These are phyloP conservation scores for Alternaria sp. DNA, from an alignment of 2,329 filamentous ascomycete species.

Conservation along the genomic window DNA sequence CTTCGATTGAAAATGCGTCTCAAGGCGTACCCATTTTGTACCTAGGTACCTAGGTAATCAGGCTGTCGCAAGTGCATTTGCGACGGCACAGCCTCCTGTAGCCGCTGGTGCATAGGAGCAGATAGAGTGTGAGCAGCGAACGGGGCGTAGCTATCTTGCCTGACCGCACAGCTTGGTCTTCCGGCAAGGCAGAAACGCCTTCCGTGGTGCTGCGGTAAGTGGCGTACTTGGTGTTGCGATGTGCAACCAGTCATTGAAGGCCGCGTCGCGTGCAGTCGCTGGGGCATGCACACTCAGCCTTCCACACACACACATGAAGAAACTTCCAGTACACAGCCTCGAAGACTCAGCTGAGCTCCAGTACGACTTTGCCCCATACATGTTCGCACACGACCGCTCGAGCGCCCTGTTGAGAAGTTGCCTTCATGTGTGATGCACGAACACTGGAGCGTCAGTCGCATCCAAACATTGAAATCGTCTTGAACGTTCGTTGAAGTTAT, in stretches of 20 bases:
- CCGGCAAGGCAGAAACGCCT: not conserved
- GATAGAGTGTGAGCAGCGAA: not conserved
- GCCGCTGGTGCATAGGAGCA: not conserved
- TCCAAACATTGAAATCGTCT: too few species aligned
- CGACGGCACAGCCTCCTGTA: not conserved
- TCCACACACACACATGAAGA: not conserved
- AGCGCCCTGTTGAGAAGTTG: too few species aligned
- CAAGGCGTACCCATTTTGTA: not conserved
- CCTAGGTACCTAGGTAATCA: not conserved
- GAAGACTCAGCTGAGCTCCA: not conserved
- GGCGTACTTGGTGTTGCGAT: not conserved
- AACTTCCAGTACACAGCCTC: not conserved
- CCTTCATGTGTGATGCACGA: too few species aligned
- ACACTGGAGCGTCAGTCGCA: too few species aligned
- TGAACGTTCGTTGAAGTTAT: too few species aligned
- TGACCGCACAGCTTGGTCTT: too few species aligned
- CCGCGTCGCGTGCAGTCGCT: not conserved
- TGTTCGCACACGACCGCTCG: not conserved
- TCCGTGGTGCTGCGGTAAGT: not conserved
- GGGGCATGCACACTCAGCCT: not conserved
- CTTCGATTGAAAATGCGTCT: too few species aligned
- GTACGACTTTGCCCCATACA: not conserved
- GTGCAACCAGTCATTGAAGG: not conserved
- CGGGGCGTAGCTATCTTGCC: too few species aligned
- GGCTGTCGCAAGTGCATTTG: not conserved